Percentiles rank a stretch among this genome's conserved stretches.
These are phyloP conservation scores for Hirsutella thompsonii DNA, from an alignment of 2,329 filamentous ascomycete genomes.

Conservation along the genomic window DNA sequence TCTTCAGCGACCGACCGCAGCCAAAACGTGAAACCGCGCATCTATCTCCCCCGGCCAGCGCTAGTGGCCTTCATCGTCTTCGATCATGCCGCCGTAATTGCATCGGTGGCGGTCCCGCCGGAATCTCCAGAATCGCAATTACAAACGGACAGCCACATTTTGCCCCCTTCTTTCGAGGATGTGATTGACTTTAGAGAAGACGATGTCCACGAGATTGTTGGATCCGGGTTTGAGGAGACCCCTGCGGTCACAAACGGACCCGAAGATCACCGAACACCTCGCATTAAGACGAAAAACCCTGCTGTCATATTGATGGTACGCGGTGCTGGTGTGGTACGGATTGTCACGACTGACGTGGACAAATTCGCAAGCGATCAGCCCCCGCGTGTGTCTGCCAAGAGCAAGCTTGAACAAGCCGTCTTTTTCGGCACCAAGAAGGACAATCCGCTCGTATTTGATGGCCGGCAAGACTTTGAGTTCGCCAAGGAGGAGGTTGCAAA, in stretches of 20 bases:
- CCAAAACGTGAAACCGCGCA: constrained; percentile 37
- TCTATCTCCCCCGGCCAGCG: constrained; percentile 68
- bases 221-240: constrained; percentile 51
- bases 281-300: constrained; percentile 47
- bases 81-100: constrained; percentile 61
- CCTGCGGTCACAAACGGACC: constrained; percentile 14
- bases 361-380: constrained; percentile 45
- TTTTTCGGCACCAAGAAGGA: constrained; percentile 76
- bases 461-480: constrained; percentile 54
- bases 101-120: constrained; percentile 55
- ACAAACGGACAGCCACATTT: constrained; percentile 49
- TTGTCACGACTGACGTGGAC: constrained; percentile 45
- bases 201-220: constrained; percentile 48
- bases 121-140: constrained; percentile 68
- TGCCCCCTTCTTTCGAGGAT: constrained; percentile 68
- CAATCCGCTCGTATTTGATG: constrained; percentile 78
- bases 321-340: constrained; percentile 47
- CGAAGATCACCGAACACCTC: constrained; percentile 36
- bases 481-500: constrained; percentile 55
- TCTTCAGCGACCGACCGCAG: constrained; percentile 23
- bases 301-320: constrained; percentile 49
- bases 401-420: constrained; percentile 85
- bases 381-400: constrained; percentile 63
- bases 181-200: constrained; percentile 65
- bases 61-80: constrained; percentile 76